Percentiles rank a stretch among this genome's conserved stretches.
phyloP scores from a whole-genome alignment of 257 asterid genomes.

The Solanum microdontum region DNA sequence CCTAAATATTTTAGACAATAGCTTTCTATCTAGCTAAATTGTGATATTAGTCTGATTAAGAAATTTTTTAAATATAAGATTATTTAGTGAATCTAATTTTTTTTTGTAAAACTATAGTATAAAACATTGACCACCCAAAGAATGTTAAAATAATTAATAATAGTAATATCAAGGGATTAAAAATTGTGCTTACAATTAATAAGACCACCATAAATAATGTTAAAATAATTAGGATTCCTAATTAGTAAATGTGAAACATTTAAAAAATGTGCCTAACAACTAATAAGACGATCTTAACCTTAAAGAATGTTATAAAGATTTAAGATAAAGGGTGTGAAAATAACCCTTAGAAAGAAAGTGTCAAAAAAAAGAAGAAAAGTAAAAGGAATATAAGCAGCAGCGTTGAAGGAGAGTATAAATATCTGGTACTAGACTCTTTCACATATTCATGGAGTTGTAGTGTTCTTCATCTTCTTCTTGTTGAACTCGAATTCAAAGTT shows the following conservation, averaged over 20 bases:
- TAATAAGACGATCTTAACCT: not conserved
- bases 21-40: too few relatives aligned
- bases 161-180: too few relatives aligned
- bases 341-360: not conserved
- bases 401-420: not conserved
- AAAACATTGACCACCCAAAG: not conserved
- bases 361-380: not conserved
- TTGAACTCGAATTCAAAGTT: not conserved
- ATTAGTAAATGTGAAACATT: not conserved
- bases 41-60: not conserved
- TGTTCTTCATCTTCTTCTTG: not conserved
- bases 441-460: not conserved
- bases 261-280: not conserved
- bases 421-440: not conserved
- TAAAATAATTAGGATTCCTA: too few relatives aligned
- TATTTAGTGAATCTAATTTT: too few relatives aligned
- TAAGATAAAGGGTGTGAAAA: not conserved
- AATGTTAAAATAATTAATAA: not conserved
- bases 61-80: not conserved
- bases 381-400: not conserved
- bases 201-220: too few relatives aligned
- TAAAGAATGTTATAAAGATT: not conserved
- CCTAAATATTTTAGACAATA: too few relatives aligned
- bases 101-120: too few relatives aligned
- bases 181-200: too few relatives aligned